Evolutionary conservation across 2,329 filamentous ascomycete genomes (phyloP).

Genomic region (Tolypocladium amazonense): DNA sequence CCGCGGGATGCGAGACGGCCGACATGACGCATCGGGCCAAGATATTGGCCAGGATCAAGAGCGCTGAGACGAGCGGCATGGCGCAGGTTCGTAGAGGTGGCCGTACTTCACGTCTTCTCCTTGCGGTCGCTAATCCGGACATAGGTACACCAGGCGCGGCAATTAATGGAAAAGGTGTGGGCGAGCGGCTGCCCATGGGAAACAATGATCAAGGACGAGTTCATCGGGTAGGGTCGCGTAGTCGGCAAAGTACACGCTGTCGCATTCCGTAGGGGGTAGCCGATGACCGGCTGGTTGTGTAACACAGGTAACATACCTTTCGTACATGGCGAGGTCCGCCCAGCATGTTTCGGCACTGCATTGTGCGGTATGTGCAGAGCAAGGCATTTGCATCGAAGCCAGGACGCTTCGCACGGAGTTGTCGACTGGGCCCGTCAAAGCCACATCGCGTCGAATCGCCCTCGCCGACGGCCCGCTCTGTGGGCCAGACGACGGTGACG

Average conservation of each 20-base stretch:
- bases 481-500: not conserved
- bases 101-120: not conserved
- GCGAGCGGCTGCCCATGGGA: conserved; percentile 59
- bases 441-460: not conserved
- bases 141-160: conserved; percentile 48
- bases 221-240: conserved; percentile 43
- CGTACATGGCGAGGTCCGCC: not conserved
- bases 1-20: conserved; percentile 64
- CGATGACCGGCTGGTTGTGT: not conserved
- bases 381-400: too few relatives aligned
- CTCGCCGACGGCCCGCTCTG: not conserved
- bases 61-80: conserved; percentile 64
- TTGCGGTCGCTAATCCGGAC: not conserved
- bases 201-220: conserved; percentile 54
- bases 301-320: not conserved
- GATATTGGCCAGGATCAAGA: conserved; percentile 55
- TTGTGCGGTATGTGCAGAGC: too few relatives aligned
- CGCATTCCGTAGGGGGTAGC: not conserved
- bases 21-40: conserved; percentile 43
- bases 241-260: not conserved
- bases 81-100: conserved; percentile 51
- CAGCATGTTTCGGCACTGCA: not conserved
- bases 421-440: too few relatives aligned
- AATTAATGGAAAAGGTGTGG: conserved; percentile 60
- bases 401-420: too few relatives aligned